Base-by-base conservation (phyloP, 225 moss, liverwort and hornwort genomes). In the Takakia lepidozioides region DNA sequence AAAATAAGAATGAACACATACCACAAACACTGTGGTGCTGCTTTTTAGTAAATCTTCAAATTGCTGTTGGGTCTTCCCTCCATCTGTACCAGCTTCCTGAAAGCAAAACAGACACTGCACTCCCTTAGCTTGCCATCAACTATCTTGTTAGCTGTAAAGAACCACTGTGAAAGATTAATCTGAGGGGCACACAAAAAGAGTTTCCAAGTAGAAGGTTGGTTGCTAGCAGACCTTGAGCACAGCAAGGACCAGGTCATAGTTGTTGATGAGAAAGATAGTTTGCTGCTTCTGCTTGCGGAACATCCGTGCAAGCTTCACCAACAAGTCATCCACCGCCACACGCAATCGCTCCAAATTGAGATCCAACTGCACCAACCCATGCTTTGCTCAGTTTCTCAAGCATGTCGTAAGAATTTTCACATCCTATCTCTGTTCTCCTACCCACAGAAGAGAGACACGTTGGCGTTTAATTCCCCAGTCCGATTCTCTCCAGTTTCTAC, bases 141-240 rank as follows among this genome's bases (percentile, higher is more conserved):
- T n/a, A n/a, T n/a, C n/a, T n/a, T n/a, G n/a, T n/a, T n/a, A n/a
- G n/a, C n/a, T n/a, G n/a, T n/a, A n/a, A n/a, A n/a, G n/a, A n/a
- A n/a, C n/a, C n/a, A n/a, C n/a, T n/a, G n/a, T n/a, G n/a, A n/a
- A n/a, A n/a, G n/a, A n/a, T n/a, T n/a, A n/a, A n/a, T n/a, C n/a
- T n/a, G n/a, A n/a, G n/a, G n/a, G n/a, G n/a, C n/a, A n/a, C n/a
- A n/a, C n/a, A n/a, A n/a, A n/a, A n/a, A n/a, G n/a, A n/a, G n/a
- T n/a, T n/a, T n/a, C n/a, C n/a, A n/a, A n/a, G n/a, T n/a, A n/a
- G n/a, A n/a, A n/a, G n/a, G n/a, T n/a, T n/a, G n/a, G n/a, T n/a
- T n/a, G n/a, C n/a, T n/a, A n/a, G n/a, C n/a, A n/a, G 36, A 98
- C 98, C 98, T 98, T 98, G 57, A 98, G 65, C 55, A 98, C 98